phyloP scores from a whole-genome alignment of 495 filamentous ascomycete species.

The Lindgomyces ingoldianus region DNA sequence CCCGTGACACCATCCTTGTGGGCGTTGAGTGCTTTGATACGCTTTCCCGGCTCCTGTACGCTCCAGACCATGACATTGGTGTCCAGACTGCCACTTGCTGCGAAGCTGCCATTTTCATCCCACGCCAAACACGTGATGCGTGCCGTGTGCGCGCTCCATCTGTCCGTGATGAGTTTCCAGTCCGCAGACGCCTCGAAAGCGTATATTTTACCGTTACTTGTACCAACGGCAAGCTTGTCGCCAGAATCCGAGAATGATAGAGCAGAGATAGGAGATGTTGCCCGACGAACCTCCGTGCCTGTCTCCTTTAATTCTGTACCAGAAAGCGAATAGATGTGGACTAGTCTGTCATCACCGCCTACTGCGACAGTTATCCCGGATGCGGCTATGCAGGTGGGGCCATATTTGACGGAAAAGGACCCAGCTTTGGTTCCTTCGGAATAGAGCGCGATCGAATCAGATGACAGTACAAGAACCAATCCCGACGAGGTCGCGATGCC shows the following conservation, averaged over 20 bases:
- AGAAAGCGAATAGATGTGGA: constrained; percentile 70
- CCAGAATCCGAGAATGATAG: constrained; percentile 79
- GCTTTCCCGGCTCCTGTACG: constrained; percentile 74
- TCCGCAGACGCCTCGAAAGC: constrained; percentile 50
- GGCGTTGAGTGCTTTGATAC: constrained; percentile 76
- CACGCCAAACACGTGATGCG: constrained; percentile 81
- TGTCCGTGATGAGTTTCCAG: constrained; percentile 64
- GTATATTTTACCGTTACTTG: constrained; percentile 85
- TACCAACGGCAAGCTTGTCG: constrained; percentile 73
- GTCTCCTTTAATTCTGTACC: constrained; percentile 50
- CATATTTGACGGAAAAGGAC: constrained; percentile 46
- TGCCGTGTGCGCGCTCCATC: constrained; percentile 92
- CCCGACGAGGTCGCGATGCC: constrained; percentile 53
- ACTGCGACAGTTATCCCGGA: constrained; percentile 68
- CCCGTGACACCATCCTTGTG: constrained; percentile 95
- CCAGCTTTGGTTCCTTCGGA: constrained; percentile 50
- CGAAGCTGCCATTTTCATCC: constrained; percentile 72
- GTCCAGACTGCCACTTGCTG: constrained; percentile 82
- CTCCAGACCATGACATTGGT: constrained; percentile 94
- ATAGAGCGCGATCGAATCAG: constrained; percentile 65
- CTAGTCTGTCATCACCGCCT: constrained; percentile 67
- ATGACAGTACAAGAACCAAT: constrained; percentile 64
- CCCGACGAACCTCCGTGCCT: constrained; percentile 52
- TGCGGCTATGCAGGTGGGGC: constrained; percentile 70
- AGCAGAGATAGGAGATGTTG: constrained; percentile 60